A percentile compares a stretch with the other conserved stretches of the same genome.
Conservation (phyloP, 495 filamentous ascomycete species). For the Xeromyces bisporus region DNA sequence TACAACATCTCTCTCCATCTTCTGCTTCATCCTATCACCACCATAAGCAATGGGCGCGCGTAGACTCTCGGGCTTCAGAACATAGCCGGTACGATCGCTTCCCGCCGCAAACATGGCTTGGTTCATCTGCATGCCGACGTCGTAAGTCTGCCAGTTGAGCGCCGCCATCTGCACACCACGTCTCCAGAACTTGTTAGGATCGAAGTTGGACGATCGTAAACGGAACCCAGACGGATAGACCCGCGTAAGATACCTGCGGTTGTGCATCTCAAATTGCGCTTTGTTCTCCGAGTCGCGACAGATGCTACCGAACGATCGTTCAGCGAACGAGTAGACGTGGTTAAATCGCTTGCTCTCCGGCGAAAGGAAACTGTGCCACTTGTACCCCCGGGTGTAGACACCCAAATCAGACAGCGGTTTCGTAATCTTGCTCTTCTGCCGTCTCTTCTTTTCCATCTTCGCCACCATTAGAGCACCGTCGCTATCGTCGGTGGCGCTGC, state of each 20-base stretch:
- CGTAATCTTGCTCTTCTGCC: conserved; percentile 69
- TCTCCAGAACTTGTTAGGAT: conserved; percentile 82
- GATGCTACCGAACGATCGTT: conserved; percentile 64
- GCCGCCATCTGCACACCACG: conserved; percentile 93
- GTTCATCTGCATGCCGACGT: conserved; percentile 85
- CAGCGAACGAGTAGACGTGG: conserved; percentile 86
- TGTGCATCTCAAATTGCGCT: conserved; percentile 64
- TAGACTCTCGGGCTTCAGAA: conserved; percentile 78
- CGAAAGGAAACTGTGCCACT: conserved; percentile 57
- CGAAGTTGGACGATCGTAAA: conserved; percentile 75
- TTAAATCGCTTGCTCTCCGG: conserved; percentile 70
- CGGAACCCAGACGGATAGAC: conserved; percentile 77
- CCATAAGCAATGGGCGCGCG: conserved; percentile 41
- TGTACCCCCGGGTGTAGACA: conserved; percentile 76
- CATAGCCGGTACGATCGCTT: conserved; percentile 73
- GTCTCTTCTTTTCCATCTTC: conserved; percentile 36
- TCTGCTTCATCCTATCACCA: conserved; percentile 19
- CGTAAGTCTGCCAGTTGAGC: conserved; percentile 96
- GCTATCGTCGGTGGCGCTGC: conserved; percentile 48
- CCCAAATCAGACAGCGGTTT: conserved; percentile 70
- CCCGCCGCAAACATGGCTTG: conserved; percentile 97
- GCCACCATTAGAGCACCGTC: conserved; percentile 28
- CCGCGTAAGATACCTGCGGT: conserved; percentile 78
- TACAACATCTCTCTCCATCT: conserved; percentile 52
- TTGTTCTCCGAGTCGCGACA: conserved; percentile 56